Base-by-base conservation (phyloP, 306 rosid species). In the Luffa aegyptiaca region DNA sequence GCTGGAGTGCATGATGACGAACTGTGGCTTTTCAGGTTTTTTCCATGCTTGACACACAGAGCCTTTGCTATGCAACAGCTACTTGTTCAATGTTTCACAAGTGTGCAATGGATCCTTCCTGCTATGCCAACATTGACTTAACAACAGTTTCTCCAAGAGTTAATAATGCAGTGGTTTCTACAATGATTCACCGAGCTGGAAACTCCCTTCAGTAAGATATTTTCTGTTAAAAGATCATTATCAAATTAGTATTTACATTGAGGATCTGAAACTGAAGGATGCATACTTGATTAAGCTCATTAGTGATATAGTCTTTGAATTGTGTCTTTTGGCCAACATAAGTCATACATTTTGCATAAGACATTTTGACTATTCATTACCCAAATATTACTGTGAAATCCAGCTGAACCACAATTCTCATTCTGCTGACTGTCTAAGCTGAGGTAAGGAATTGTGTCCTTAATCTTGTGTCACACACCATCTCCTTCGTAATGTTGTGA, bases 101-200 rank as follows among this genome's bases (percentile, higher is more conserved):
- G 84, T 95, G 97, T 89, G 96, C 97, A 42, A 88, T 85, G 89
- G 97, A 95, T 90, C 93, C 99, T 81, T 76, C 88, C 51, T 93
- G 99, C 89, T 95, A 93, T 79, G 76, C 92, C 80, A 83, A 91
- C 84, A 85, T 95, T 87, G 98, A 95, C 85, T 90, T 95, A 88
- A 88, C 88, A 10, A 89, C 97, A 18, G 88, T 82, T 78, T 90
- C 88, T 79, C 97, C 99, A 0, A 95, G 93, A 83, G 99, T 95
- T 82, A 95, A 95, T 85, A 93, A 95, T 90, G 94, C 97, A 4
- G 97, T 95, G 2, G 97, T 95, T 64, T 91, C 99, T 78, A 93
- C 97, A 1, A 93, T 91, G 97, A 91, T 95, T 82, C 97, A 90
- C 71, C 92, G 97, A 26, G 97, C 99, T n/a, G 99, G 97, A 79